Evolutionary conservation across 1,284 basidiomycete genomes (phyloP), one percentile per base, ranked within the genome.

Genomic region (Cutaneotrichosporon dermatis): DNA sequence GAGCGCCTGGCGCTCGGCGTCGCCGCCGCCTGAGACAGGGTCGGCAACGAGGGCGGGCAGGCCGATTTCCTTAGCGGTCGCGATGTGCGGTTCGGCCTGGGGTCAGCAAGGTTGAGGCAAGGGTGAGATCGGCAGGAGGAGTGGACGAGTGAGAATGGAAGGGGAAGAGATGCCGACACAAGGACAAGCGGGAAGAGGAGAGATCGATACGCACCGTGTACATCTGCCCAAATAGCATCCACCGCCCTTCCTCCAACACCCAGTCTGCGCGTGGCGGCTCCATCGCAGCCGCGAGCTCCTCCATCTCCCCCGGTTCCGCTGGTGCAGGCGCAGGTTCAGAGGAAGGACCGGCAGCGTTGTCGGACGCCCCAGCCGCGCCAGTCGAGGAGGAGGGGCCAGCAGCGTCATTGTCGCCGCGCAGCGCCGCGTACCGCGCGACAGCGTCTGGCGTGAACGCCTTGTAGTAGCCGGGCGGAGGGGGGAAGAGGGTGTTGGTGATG

Each of bases 401-500:
- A 3, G 6, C 46, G 25, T 35, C 41, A 2, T 12, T 12, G 40
- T 16, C 51, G 7, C 13, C 53, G 3, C 12, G 7, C 36, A 70
- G 54, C 39, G 57, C 43, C 5, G 69, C 64, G 43, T 66, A 64
- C 39, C 67, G 63, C 11, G 56, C 55, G 1, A 73, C 50, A 35
- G 66, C 65, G 3, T 59, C 65, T 9, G 66, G 52, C 4, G 73
- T 72, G 61, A 61, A 76, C 9, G 64, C 62, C 52, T 71, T 71
- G 63, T 69, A 77, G 65, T 68, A 74, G 4, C 60, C 61, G 0
- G 75, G 75, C 6, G 75, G 75, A 4, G 75, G 75, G 0, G 75
- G 75, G 55, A 75, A 77, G 59, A 77, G 68, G 7, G 74, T 75
- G 58, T 77, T 77, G 35, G 75, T 71, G 33, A 76, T 72, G 12